Evolutionary conservation across 1,284 basidiomycete species (phyloP), one percentile per base, ranked within the genome.

Genomic region (Mycosarcoma maydis): DNA sequence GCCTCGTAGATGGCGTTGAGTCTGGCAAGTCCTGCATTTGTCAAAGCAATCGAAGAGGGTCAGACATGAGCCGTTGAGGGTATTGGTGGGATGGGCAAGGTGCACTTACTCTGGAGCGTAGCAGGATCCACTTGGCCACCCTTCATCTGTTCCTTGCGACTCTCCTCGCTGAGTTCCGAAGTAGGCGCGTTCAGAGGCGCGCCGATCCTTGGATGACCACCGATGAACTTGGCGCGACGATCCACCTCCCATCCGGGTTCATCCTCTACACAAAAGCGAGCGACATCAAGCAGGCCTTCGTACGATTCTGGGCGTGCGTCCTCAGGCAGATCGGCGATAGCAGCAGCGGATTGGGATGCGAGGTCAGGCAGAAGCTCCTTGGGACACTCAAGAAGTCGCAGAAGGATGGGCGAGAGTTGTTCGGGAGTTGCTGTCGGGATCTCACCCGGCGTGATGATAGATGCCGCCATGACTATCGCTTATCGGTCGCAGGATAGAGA

Each of bases 251-350:
- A 80, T 11, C 77, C 77, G 23, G 80, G 80, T 22, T 78, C 80
- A 20, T 81, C 80, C 22, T 81, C 80, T 9, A 81, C 68, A 45
- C 78, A 80, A 58, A 74, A 80, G 13, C 80, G 69, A 5, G 78
- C 78, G 1, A 81, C 78, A 48, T 81, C 78, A 26, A 80, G 53
- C 14, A 81, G 52, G 10, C 77, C 77, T 49, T 80, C 80, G 44
- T 80, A 81, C 4, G 78, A 77, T 3, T 49, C 54, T 6, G 80
- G 78, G 11, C 72, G 64, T 32, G 75, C 65, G 29, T 76, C 73
- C 17, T 68, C 61, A 1, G 76, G 75, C 8, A 81, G 62, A 13
- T 80, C 77, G 11, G 60, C 53, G 29, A 81, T 76, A 8, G 79
- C 78, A 6, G 60, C 69, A 8, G 53, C 57, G 17, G 69, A 71